These are phyloP conservation scores for Magnolia sinica DNA, from an alignment of 164 flowering plant genomes.

Conservation along the genomic window DNA sequence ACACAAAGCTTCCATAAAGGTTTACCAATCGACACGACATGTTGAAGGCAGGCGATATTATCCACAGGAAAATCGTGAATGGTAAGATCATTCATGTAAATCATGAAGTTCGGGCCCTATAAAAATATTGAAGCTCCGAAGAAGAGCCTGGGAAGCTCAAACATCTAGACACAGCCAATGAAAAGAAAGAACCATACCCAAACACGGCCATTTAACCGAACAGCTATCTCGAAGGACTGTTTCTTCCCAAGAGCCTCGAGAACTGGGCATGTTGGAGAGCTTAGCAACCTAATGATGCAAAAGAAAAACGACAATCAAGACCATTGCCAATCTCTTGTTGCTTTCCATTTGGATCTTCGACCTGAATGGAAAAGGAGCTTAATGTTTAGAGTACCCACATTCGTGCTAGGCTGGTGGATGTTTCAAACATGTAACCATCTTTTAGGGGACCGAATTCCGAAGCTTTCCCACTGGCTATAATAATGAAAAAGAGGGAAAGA, in stretches of 20 bases:
- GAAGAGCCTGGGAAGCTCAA: background rate
- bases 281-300: conserved; percentile 54
- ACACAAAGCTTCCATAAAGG: background rate
- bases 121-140: background rate
- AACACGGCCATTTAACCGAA: conserved; percentile 92
- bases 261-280: conserved; percentile 91
- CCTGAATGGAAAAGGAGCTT: background rate
- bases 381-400: conserved; percentile 38
- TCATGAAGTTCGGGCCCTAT: background rate
- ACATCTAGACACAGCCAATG: background rate
- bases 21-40: background rate
- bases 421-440: conserved; percentile 89
- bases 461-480: conserved; percentile 76
- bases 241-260: conserved; percentile 90
- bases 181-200: conserved; percentile 52
- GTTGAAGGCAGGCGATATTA: background rate
- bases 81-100: background rate
- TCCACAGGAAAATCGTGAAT: background rate
- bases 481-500: background rate
- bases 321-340: background rate
- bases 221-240: conserved; percentile 88
- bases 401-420: conserved; percentile 83
- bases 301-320: conserved; percentile 3
- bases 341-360: background rate
- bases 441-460: conserved; percentile 79